Conservation (phyloP, 169 alveolate species). For the Plasmodium knowlesi region DNA sequence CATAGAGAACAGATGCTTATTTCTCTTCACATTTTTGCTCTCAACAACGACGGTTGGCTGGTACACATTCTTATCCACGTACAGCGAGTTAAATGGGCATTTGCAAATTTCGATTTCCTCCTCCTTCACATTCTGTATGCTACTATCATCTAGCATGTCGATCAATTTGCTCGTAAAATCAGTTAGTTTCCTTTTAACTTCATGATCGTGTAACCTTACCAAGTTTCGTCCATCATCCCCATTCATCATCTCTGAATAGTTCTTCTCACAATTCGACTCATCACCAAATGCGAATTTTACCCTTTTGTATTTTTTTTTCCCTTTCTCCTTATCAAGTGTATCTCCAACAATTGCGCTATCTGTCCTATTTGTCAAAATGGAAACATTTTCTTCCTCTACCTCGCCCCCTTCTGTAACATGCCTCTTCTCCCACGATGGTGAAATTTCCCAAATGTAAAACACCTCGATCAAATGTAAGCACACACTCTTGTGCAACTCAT, state of each 20-base stretch:
- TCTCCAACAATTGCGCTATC: background rate
- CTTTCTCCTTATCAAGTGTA: background rate
- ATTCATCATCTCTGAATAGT: background rate
- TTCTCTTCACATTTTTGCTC: constrained; percentile 66
- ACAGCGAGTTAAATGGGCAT: constrained; percentile 36
- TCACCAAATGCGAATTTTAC: background rate
- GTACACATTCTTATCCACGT: constrained; percentile 62
- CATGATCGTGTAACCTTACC: background rate
- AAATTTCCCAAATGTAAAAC: constrained; percentile 24
- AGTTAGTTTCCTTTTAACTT: constrained; percentile 13
- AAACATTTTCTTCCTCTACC: background rate
- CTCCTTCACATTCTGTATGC: constrained; percentile 37
- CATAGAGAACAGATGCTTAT: constrained; percentile 30
- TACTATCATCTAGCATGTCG: constrained; percentile 63
- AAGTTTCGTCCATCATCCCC: background rate
- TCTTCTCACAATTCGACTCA: background rate
- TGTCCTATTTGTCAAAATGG: background rate
- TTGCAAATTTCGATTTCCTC: constrained; percentile 72
- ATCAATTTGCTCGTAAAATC: constrained; percentile 33
- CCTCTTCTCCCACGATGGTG: background rate
- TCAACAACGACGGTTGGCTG: constrained; percentile 65
- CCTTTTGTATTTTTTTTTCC: background rate
- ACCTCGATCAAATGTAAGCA: constrained; percentile 42
- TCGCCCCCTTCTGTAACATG: background rate
- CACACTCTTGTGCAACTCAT: constrained; percentile 8